Conservation (phyloP, 176 grass and related monocot species). For the Tillandsia leiboldiana region DNA sequence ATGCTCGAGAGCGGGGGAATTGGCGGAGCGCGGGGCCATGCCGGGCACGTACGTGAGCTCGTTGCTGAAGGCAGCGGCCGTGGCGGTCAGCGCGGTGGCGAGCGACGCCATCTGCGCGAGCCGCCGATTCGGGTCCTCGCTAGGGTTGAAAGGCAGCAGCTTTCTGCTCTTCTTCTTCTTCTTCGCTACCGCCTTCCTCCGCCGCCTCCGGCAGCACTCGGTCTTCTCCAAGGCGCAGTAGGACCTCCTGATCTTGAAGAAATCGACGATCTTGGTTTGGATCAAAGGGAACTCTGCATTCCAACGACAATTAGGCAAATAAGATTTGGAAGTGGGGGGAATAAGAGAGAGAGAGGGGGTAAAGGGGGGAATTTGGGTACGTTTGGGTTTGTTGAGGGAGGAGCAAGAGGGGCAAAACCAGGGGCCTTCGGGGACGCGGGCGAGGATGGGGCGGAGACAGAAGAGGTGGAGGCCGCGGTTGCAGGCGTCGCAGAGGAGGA, state of each 20-base stretch:
- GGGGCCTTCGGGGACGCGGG: slow-evolving; percentile 53
- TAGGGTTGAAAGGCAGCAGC: slow-evolving; percentile 65
- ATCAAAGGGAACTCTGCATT: slow-evolving; percentile 66
- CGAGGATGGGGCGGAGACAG: slow-evolving; percentile 88
- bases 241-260: slow-evolving; percentile 81
- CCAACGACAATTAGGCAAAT: not conserved
- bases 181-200: slow-evolving; percentile 40
- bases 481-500: slow-evolving; percentile 88
- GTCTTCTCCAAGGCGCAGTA: slow-evolving; percentile 6
- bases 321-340: not conserved
- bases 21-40: slow-evolving; percentile 63
- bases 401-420: slow-evolving; percentile 80
- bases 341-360: too few relatives aligned
- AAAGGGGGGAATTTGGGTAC: slow-evolving; percentile 11
- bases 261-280: slow-evolving; percentile 89
- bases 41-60: slow-evolving; percentile 51
- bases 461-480: slow-evolving; percentile 78
- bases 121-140: slow-evolving; percentile 37
- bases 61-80: slow-evolving; percentile 80
- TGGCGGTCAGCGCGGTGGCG: slow-evolving; percentile 81
- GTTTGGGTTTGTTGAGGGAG: slow-evolving; percentile 46
- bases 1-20: slow-evolving; percentile 48
- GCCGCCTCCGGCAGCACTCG: slow-evolving; percentile 37
- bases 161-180: slow-evolving; percentile 57
- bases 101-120: slow-evolving; percentile 83